A percentile compares a stretch with the other conserved stretches of the same genome.
phyloP scores from a whole-genome alignment of 2,329 filamentous ascomycete genomes.

The Byssochlamys sp. region DNA sequence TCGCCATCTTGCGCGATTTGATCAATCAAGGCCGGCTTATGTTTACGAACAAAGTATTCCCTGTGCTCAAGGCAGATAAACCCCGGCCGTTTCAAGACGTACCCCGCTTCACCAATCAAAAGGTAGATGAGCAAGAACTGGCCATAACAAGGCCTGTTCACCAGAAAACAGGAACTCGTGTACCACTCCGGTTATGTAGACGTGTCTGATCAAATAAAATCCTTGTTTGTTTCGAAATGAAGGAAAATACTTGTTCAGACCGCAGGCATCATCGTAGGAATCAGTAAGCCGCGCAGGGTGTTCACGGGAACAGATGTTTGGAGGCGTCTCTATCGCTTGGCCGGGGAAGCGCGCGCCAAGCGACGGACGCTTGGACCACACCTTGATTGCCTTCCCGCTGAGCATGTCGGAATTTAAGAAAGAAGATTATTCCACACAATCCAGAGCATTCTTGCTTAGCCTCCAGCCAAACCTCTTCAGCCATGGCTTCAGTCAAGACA shows the following conservation, averaged over 20 bases:
- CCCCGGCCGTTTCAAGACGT: slow-evolving; percentile 1
- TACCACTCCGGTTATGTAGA: background rate
- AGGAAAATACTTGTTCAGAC: background rate
- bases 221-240: background rate
- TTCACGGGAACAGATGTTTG: slow-evolving; percentile 1
- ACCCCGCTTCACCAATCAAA: slow-evolving; percentile 10
- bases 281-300: background rate
- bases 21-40: background rate
- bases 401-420: background rate
- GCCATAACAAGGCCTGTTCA: background rate
- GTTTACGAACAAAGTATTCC: background rate
- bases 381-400: slow-evolving; percentile 20
- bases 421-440: background rate
- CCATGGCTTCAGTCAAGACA: slow-evolving; percentile 1
- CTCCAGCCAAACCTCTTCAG: background rate
- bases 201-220: background rate
- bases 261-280: background rate
- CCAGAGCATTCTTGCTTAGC: background rate
- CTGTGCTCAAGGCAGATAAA: background rate
- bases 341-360: slow-evolving; percentile 19
- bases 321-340: background rate
- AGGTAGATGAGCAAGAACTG: background rate
- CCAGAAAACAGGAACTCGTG: background rate
- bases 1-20: slow-evolving; percentile 48
- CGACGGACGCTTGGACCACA: slow-evolving; percentile 30